A percentile compares a stretch with the other conserved stretches of the same genome.
phyloP scores from a whole-genome alignment of 1,284 basidiomycete genomes.

The Rhodotorula sp. region DNA sequence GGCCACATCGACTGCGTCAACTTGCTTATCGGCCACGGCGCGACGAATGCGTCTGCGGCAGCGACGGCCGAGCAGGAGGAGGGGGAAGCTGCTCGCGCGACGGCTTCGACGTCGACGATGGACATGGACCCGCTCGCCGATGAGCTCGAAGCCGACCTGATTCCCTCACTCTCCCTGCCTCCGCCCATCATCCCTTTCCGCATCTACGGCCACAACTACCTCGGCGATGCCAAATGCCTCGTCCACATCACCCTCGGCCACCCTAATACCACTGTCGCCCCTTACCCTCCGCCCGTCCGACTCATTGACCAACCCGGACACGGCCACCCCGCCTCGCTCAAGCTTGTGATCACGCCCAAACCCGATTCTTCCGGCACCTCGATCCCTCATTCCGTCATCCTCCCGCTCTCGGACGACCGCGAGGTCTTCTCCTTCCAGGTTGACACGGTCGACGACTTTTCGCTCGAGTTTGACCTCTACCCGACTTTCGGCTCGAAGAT shows the following conservation, averaged over 20 bases:
- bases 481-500: constrained; percentile 99
- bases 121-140: constrained; percentile 47
- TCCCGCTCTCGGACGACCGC: constrained; percentile 75
- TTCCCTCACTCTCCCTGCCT: constrained; percentile 88
- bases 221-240: constrained; percentile 70
- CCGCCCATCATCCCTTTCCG: constrained; percentile 97
- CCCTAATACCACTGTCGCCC: constrained; percentile 46
- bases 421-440: constrained; percentile 90
- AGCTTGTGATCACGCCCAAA: constrained; percentile 81
- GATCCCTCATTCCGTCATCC: constrained; percentile 80
- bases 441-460: constrained; percentile 67
- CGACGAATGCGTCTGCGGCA: constrained; percentile 25
- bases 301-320: constrained; percentile 54
- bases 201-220: constrained; percentile 82
- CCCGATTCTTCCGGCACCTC: constrained; percentile 66
- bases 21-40: constrained; percentile 63
- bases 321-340: constrained; percentile 64
- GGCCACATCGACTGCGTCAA: constrained; percentile 79
- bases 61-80: neutral
- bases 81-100: constrained; percentile 12
- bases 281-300: constrained; percentile 39
- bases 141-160: constrained; percentile 65
- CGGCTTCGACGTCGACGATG: constrained; percentile 32
- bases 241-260: constrained; percentile 86
- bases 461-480: constrained; percentile 90